phyloP scores from a whole-genome alignment of 1,139 yeast species.

The Pichia sp. region DNA sequence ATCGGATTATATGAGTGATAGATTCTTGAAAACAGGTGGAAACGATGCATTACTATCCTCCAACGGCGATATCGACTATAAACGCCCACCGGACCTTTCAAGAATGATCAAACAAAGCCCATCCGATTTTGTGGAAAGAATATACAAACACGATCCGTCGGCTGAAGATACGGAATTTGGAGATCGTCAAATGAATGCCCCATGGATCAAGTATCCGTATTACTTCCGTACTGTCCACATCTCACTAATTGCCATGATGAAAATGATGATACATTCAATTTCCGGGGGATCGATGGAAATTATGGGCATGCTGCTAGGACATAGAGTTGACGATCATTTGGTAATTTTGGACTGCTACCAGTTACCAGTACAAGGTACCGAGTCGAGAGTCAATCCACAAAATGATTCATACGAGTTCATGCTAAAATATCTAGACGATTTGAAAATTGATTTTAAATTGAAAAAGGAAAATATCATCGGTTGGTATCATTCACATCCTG shows the following conservation, averaged over 20 bases:
- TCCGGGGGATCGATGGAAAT: constrained; percentile 87
- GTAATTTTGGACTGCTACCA: constrained; percentile 79
- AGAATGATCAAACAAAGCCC: no score
- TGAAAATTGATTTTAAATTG: constrained; percentile 36
- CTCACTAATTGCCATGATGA: constrained; percentile 66
- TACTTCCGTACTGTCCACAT: constrained; percentile 62
- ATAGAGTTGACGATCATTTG: constrained; percentile 47
- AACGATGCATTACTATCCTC: no score
- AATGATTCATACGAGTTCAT: constrained; percentile 92
- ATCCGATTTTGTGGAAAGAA: no score
- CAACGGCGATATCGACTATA: no score
- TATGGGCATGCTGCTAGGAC: constrained; percentile 93
- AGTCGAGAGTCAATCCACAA: constrained; percentile 90
- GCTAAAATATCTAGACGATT: constrained; percentile 67
- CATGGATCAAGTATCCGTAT: constrained; percentile 41
- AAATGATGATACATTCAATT: constrained; percentile 78
- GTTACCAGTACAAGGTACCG: constrained; percentile 92
- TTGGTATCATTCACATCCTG: constrained; percentile 97
- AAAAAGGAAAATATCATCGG: constrained; percentile 71
- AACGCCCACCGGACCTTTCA: no score
- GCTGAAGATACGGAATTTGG: not conserved
- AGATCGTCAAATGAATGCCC: not conserved
- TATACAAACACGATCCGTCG: no score
- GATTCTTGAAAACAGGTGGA: no score
- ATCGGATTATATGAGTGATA: no score